Percentiles rank a stretch among this genome's conserved stretches.
phyloP scores from a whole-genome alignment of 148 eudicot species.

The Rhododendron simsii region DNA sequence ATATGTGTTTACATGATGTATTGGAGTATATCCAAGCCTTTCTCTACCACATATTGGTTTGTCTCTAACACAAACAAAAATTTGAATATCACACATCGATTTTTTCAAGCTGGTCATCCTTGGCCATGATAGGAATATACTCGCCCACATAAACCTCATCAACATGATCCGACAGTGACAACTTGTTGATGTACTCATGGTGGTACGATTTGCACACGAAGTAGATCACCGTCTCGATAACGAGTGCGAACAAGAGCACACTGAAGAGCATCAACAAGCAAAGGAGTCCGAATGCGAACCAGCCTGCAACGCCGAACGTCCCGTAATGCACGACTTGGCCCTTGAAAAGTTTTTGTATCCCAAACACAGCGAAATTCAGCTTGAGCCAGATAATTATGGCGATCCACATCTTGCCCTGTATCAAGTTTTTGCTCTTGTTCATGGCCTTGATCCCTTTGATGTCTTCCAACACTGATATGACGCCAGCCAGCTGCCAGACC shows the following conservation, averaged over 20 bases:
- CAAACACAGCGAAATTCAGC: too few relatives aligned
- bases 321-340: too few relatives aligned
- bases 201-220: conserved; percentile 71
- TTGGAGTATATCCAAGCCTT: neutral
- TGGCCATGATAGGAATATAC: conserved; percentile 44
- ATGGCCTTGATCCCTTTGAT: too few relatives aligned
- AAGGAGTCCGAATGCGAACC: conserved; percentile 6
- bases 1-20: too few relatives aligned
- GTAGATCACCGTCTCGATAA: conserved; percentile 55
- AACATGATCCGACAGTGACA: conserved; percentile 48
- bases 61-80: too few relatives aligned
- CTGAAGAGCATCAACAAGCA: conserved; percentile 9
- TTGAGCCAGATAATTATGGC: too few relatives aligned
- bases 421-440: too few relatives aligned
- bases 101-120: conserved; percentile 46
- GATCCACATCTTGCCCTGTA: too few relatives aligned
- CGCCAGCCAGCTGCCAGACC: too few relatives aligned
- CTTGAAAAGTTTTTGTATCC: too few relatives aligned
- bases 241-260: conserved; percentile 33
- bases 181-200: conserved; percentile 61
- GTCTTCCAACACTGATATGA: too few relatives aligned
- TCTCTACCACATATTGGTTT: neutral
- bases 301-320: neutral
- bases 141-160: conserved; percentile 63
- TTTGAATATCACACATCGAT: neutral